Conservation (phyloP, 225 moss, liverwort and hornwort genomes). For the Physcomitrellopsis africana region DNA sequence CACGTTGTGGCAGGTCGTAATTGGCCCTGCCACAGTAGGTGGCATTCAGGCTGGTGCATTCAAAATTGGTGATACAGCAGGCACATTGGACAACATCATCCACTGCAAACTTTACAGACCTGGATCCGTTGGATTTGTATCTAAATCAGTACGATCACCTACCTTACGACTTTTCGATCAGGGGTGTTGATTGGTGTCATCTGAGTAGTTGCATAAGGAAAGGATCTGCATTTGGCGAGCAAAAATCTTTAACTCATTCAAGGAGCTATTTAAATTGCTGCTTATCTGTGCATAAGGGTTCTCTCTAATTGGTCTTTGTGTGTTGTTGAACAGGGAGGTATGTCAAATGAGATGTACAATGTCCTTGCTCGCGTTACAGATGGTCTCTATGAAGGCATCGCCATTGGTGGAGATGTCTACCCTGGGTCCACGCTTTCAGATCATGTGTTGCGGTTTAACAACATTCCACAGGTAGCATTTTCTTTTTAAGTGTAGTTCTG, state of each 20-base stretch:
- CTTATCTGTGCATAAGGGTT: neutral
- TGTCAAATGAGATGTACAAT: constrained; percentile 97
- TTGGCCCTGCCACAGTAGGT: constrained; percentile 90
- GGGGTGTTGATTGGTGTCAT: neutral
- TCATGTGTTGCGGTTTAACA: constrained; percentile 90
- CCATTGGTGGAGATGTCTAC: constrained; percentile 95
- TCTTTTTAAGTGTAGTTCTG: neutral
- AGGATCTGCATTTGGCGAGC: neutral
- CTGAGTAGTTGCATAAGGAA: neutral
- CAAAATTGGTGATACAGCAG: constrained; percentile 95
- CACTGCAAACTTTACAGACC: constrained; percentile 92
- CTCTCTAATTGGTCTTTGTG: constrained; percentile 21
- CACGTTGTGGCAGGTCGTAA: constrained; percentile 40
- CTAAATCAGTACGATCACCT: constrained; percentile 68
- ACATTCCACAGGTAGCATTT: constrained; percentile 70
- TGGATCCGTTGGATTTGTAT: constrained; percentile 93
- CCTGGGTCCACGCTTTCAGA: constrained; percentile 97
- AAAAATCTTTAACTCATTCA: constrained; percentile 5
- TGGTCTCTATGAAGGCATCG: constrained; percentile 96
- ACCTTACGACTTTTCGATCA: neutral
- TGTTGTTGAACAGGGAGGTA: constrained; percentile 62
- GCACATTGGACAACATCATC: constrained; percentile 90
- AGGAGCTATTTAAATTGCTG: neutral
- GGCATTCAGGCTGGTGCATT: constrained; percentile 96
- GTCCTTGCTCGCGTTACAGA: constrained; percentile 93